phyloP scores from a whole-genome alignment of 345 rosid genomes.

The Noccaea bulbosa region DNA sequence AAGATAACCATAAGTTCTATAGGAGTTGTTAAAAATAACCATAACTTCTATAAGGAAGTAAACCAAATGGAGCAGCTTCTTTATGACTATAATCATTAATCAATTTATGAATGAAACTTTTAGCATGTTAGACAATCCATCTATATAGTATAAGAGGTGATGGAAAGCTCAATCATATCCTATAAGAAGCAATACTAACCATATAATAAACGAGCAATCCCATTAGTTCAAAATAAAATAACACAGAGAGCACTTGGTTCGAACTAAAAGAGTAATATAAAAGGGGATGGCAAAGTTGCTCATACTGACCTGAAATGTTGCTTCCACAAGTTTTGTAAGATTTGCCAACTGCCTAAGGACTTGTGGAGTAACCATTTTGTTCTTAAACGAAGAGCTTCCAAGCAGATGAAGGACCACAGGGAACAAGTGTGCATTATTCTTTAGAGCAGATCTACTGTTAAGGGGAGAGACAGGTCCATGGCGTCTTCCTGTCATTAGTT shows the following conservation, averaged over 20 bases:
- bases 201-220: neutral
- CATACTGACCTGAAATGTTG: constrained; percentile 79
- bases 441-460: constrained; percentile 63
- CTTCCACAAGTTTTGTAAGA: constrained; percentile 74
- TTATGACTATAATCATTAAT: too few species aligned
- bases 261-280: neutral
- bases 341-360: constrained; percentile 83
- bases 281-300: constrained; percentile 16
- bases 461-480: constrained; percentile 72
- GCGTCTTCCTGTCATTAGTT: constrained; percentile 83
- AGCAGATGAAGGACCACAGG: constrained; percentile 93
- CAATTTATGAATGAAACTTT: too few species aligned
- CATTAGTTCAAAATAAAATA: neutral
- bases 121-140: too few species aligned
- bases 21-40: too few species aligned
- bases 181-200: neutral
- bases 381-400: constrained; percentile 77
- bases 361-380: constrained; percentile 66
- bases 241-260: neutral
- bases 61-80: neutral
- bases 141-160: too few species aligned
- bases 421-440: constrained; percentile 70
- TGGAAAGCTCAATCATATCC: neutral
- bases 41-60: too few species aligned
- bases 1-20: too few species aligned